Evolutionary conservation across 805 yeast genomes (phyloP).

Genomic region (Candida endomychidarum): DNA sequence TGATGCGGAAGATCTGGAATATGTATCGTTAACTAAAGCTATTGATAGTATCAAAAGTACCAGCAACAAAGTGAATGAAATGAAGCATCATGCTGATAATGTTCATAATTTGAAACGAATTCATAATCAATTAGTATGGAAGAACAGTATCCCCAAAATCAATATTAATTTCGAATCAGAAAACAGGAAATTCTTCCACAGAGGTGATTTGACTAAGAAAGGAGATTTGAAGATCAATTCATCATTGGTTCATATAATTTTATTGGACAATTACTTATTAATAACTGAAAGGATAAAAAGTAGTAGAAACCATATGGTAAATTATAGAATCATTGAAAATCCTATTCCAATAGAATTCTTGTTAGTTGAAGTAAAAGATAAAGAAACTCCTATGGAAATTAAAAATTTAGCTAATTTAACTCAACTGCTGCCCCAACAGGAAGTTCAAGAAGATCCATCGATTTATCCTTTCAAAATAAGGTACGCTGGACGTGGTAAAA

Average conservation of each 20-base stretch:
- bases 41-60: conserved; percentile 53
- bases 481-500: conserved; percentile 55
- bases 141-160: conserved; percentile 40
- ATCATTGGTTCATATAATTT: conserved; percentile 48
- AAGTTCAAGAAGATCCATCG: conserved; percentile 29
- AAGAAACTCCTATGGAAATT: conserved; percentile 20
- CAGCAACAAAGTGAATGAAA: conserved; percentile 59
- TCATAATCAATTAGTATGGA: conserved; percentile 55
- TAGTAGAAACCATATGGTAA: conserved; percentile 28
- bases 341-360: conserved; percentile 64
- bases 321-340: conserved; percentile 46
- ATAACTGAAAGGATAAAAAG: conserved; percentile 58
- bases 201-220: conserved; percentile 60
- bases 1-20: conserved; percentile 50
- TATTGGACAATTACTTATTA: conserved; percentile 70
- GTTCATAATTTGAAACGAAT: conserved; percentile 53
- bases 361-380: conserved; percentile 48
- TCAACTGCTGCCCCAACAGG: conserved; percentile 16
- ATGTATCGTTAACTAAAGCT: conserved; percentile 50
- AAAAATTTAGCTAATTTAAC: conserved; percentile 20
- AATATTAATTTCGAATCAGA: conserved; percentile 54
- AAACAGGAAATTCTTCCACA: conserved; percentile 53
- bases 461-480: conserved; percentile 52
- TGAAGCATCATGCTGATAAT: conserved; percentile 61
- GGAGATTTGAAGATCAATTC: conserved; percentile 67